Evolutionary conservation across 371 early-diverging fungal species (phyloP).

Genomic region (Dichotomocladium elegans): DNA sequence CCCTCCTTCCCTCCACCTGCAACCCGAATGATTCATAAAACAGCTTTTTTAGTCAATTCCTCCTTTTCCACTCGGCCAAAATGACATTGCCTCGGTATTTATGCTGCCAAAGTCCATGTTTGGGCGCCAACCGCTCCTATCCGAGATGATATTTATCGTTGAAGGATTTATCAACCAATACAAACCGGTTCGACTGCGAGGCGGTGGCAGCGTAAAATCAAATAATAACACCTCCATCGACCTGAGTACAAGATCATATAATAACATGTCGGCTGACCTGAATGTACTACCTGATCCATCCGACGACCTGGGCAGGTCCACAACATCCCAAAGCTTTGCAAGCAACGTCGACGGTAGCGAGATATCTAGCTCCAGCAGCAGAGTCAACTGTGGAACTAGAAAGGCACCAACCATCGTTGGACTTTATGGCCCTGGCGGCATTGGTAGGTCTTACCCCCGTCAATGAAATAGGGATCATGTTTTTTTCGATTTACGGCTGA

Average conservation of each 20-base stretch:
- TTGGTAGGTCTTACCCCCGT: not conserved
- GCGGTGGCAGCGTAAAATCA: not conserved
- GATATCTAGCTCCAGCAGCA: slow-evolving; percentile 10
- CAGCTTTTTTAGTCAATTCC: slow-evolving; percentile 22
- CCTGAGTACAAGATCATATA: too few species aligned
- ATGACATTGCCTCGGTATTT: slow-evolving; percentile 43
- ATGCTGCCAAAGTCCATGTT: slow-evolving; percentile 37
- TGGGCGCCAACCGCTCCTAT: slow-evolving; percentile 33
- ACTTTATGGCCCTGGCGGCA: slow-evolving; percentile 39
- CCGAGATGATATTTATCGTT: slow-evolving; percentile 30
- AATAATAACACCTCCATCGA: slow-evolving; percentile 27
- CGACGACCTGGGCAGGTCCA: slow-evolving; percentile 44
- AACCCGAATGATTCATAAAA: too few species aligned
- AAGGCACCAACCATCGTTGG: slow-evolving; percentile 7
- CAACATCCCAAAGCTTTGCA: slow-evolving; percentile 28
- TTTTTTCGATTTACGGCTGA: too few species aligned
- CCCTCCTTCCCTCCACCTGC: not conserved
- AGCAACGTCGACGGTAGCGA: slow-evolving; percentile 32
- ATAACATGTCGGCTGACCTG: too few species aligned
- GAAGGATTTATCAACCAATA: slow-evolving; percentile 26
- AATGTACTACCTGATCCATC: slow-evolving; percentile 37
- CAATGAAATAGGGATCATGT: not conserved
- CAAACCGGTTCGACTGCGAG: slow-evolving; percentile 10
- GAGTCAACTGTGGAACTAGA: not conserved
- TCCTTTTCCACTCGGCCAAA: slow-evolving; percentile 33